phyloP scores from a whole-genome alignment of 1,284 basidiomycete species.

The Ustilago nuda region DNA sequence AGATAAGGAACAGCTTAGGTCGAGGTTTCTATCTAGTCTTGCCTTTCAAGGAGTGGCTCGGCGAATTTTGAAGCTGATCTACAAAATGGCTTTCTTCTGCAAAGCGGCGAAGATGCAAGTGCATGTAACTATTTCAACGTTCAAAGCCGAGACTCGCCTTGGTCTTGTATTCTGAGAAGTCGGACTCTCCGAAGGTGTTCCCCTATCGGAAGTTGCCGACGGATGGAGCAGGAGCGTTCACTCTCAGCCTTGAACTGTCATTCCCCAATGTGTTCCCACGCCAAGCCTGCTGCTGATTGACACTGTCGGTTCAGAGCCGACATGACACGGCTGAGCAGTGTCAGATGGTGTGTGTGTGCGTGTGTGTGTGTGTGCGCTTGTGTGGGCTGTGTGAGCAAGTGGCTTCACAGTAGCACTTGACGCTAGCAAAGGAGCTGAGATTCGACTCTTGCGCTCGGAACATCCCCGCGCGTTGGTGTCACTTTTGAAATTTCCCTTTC shows the following conservation, averaged over 20 bases:
- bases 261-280: background rate
- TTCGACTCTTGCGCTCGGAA: background rate
- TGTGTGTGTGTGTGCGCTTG: background rate
- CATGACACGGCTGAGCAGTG: background rate
- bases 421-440: background rate
- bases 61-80: constrained; percentile 3
- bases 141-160: constrained; percentile 1
- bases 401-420: background rate
- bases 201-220: background rate
- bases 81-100: background rate
- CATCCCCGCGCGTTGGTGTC: constrained; percentile 4
- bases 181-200: background rate
- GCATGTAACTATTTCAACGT: background rate
- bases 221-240: background rate
- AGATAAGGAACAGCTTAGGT: no score
- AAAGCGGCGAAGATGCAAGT: background rate
- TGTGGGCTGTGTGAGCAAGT: background rate
- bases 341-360: background rate
- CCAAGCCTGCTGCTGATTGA: background rate
- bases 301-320: background rate
- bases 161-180: background rate
- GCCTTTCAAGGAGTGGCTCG: background rate
- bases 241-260: background rate
- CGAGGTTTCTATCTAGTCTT: no score
- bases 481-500: constrained; percentile 4